These are phyloP conservation scores for Pterulicium gracile DNA, from an alignment of 1,284 basidiomycete species.

Conservation along the genomic window DNA sequence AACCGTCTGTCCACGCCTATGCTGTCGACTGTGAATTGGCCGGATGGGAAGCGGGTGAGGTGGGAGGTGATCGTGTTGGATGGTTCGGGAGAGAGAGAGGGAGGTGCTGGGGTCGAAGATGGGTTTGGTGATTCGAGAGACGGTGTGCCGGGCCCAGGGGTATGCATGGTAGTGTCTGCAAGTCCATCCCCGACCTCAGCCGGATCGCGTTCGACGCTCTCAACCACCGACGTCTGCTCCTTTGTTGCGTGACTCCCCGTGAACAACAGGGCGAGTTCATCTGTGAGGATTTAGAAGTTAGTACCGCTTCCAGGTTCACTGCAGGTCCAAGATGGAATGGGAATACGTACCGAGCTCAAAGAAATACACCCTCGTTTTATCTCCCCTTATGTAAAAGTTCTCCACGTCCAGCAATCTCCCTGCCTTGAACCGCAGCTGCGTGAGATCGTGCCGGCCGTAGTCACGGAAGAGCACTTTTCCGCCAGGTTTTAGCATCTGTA, in stretches of 20 bases:
- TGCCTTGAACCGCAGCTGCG: conserved; percentile 88
- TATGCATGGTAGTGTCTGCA: conserved; percentile 8
- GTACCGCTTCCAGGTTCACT: background rate
- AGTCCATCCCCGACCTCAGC: conserved; percentile 26
- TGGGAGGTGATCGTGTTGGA: conserved; percentile 8
- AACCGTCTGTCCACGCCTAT: conserved; percentile 86
- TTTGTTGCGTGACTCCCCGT: conserved; percentile 43
- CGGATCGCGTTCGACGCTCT: conserved; percentile 23
- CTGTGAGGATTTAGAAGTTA: conserved; percentile 24
- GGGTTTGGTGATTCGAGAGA: background rate
- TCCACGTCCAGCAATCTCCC: conserved; percentile 84
- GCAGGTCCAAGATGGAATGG: background rate
- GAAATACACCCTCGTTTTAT: conserved; percentile 95
- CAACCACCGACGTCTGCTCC: conserved; percentile 12
- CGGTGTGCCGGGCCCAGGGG: background rate
- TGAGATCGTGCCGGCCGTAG: conserved; percentile 91
- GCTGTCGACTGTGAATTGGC: conserved; percentile 62
- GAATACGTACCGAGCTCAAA: conserved; percentile 67
- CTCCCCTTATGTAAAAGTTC: conserved; percentile 91
- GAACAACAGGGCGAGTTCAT: conserved; percentile 75
- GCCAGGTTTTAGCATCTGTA: conserved; percentile 80
- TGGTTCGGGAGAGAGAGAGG: conserved; percentile 8
- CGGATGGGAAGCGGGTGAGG: conserved; percentile 22
- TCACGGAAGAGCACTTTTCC: conserved; percentile 85
- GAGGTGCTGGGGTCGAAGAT: conserved; percentile 9